Percentiles rank a stretch among this genome's conserved stretches.
Evolutionary conservation across 2,329 filamentous ascomycete species (phyloP).

Genomic region (Nemania abortiva): DNA sequence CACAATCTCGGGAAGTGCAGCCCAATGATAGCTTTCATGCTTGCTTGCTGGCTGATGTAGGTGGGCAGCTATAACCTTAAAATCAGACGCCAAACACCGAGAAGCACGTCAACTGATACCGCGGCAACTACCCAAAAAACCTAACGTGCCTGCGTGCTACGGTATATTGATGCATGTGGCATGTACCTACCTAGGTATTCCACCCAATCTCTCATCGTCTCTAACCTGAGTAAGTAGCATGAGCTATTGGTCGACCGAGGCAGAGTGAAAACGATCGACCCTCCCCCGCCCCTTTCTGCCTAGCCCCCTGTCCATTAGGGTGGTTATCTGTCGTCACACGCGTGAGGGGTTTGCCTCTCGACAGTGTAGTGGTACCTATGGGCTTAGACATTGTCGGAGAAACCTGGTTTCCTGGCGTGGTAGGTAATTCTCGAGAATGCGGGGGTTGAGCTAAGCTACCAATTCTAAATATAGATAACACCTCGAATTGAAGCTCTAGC

Average conservation of each 20-base stretch:
- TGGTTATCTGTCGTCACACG: slow-evolving; percentile 21
- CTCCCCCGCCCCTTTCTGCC: neutral
- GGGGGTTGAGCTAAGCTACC: neutral
- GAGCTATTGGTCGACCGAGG: slow-evolving; percentile 22
- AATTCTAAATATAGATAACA: slow-evolving; percentile 6
- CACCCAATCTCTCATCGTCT: neutral
- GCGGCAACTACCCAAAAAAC: slow-evolving; percentile 2
- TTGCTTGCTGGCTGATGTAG: neutral
- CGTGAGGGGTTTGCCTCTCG: slow-evolving; percentile 4
- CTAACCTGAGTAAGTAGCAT: neutral
- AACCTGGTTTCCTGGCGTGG: neutral
- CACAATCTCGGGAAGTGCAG: too few species aligned
- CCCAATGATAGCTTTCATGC: too few species aligned
- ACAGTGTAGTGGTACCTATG: neutral
- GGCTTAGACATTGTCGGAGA: neutral
- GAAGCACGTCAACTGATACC: neutral
- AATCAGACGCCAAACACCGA: neutral
- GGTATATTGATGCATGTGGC: too few species aligned
- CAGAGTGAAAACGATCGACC: slow-evolving; percentile 7
- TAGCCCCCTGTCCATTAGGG: neutral
- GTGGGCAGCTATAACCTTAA: slow-evolving; percentile 4
- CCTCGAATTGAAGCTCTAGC: neutral
- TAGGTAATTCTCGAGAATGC: neutral
- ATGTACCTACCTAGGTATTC: neutral
- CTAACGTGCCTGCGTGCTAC: neutral